These are phyloP conservation scores for Sabuloglossum arenarium DNA, from an alignment of 495 filamentous ascomycete species.

Conservation along the genomic window DNA sequence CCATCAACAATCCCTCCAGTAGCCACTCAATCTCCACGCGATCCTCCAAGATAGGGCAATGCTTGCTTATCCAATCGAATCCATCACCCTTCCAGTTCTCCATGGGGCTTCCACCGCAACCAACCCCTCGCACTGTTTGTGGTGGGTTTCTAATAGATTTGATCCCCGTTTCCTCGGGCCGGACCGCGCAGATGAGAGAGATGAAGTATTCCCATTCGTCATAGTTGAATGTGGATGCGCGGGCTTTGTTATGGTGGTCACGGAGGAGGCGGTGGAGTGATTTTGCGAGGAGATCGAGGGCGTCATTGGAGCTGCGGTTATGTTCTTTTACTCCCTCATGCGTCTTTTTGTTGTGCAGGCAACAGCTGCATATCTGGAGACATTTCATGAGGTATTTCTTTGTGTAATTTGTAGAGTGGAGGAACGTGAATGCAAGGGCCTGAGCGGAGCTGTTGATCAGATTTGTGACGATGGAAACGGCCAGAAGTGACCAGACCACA, in stretches of 20 bases:
- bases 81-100: background rate
- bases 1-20: no score
- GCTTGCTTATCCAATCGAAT: background rate
- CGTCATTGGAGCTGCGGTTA: no score
- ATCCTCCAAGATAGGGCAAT: background rate
- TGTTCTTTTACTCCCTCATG: no score
- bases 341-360: background rate
- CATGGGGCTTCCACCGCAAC: background rate
- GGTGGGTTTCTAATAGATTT: no score
- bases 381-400: no score
- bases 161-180: no score
- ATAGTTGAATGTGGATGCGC: background rate
- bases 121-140: no score
- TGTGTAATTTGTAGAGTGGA: no score
- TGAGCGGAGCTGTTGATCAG: slow-evolving; percentile 68
- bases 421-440: slow-evolving; percentile 26
- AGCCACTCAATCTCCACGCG: background rate
- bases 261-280: background rate
- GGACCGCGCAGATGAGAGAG: background rate
- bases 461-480: slow-evolving; percentile 63
- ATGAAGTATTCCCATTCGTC: background rate
- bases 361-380: no score
- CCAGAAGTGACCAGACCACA: slow-evolving; percentile 74
- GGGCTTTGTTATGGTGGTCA: background rate
- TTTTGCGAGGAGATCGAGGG: background rate